Base-by-base conservation (phyloP, 768 basidiomycete genomes). In the Kwoniella bestiolae region DNA sequence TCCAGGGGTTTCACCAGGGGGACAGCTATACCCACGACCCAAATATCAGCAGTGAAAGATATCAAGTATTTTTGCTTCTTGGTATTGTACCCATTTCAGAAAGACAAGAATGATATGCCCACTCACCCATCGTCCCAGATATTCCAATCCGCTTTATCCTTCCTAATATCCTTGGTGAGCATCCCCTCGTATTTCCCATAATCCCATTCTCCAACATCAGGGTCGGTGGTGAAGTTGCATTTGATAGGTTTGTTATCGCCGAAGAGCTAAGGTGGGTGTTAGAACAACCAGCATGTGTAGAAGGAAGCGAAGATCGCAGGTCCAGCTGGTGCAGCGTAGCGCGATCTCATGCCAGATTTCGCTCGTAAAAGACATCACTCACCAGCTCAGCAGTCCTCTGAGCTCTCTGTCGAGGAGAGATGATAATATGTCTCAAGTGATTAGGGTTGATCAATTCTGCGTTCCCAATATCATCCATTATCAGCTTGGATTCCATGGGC, bases 161-260 rank as follows among this genome's bases (percentile, higher is more conserved):
- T 84, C 66, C 87, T 83, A 71, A 95, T 95, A 71, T 95, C 91
- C n/a, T 86, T 82, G n/a, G 88, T 83, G 28, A 85, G 78, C 45
- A 94, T 85, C 5, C 93, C 94, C 78, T 95, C 94, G 75, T 91
- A 96, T 7, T 91, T 87, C 9, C 94, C 91, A 83, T 83, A 95
- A 74, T 95, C 90, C 92, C 93, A 75, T 90, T 93, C 45, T 89
- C 83, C 56, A 5, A 81, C 76, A 34, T 76, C 74, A 14, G 72
- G 69, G 16, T 73, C 71, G 3, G 78, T 79, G 28, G 60, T 45
- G 28, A 76, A 71, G 8, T 68, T 49, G 45, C 69, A 75, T 44
- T 71, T 67, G 14, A 64, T 29, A 4, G 70, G 74, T 14, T 62
- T 63, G 61, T 78, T 67, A 21, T 70, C 71, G 34, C 73, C 73